A percentile compares a stretch with the other conserved stretches of the same genome.
Conservation (phyloP, 2,329 filamentous ascomycete genomes). For the Fusarium sp. region DNA sequence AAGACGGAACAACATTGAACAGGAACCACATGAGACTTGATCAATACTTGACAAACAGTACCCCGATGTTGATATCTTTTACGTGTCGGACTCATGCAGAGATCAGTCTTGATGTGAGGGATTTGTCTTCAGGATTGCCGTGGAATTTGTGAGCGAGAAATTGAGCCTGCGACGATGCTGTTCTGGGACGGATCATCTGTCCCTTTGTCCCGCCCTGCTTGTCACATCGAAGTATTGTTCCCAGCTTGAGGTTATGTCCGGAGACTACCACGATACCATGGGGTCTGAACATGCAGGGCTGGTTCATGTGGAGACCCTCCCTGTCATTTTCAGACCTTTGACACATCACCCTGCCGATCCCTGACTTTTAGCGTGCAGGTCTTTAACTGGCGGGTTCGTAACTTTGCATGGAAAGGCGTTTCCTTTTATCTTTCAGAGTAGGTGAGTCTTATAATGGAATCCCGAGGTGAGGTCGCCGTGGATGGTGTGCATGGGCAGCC, state of each 20-base stretch:
- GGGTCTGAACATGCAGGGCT: constrained; percentile 8
- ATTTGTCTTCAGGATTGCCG: constrained; percentile 9
- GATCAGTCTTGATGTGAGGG: constrained; percentile 3
- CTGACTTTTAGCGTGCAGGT: not conserved
- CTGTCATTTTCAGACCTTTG: constrained; percentile 3
- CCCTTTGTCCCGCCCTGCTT: constrained; percentile 23
- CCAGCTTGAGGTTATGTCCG: constrained; percentile 7
- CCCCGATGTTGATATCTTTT: not conserved
- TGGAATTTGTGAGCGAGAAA: not conserved
- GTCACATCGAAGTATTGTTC: constrained; percentile 19
- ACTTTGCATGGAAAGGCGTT: not conserved
- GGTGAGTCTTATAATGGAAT: not conserved
- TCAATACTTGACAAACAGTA: not conserved
- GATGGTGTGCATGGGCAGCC: not conserved
- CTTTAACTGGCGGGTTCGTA: constrained; percentile 4
- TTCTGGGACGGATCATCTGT: constrained; percentile 21
- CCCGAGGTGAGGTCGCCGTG: not conserved
- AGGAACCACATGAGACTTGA: not conserved
- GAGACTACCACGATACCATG: constrained; percentile 21
- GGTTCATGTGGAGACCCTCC: constrained; percentile 20
- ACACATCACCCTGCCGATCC: not conserved
- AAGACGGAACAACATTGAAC: not conserved
- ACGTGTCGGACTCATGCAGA: not conserved
- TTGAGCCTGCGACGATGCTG: constrained; percentile 10
- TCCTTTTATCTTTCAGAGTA: not conserved